phyloP scores from a whole-genome alignment of 768 basidiomycete genomes.

The Mycena floridula region DNA sequence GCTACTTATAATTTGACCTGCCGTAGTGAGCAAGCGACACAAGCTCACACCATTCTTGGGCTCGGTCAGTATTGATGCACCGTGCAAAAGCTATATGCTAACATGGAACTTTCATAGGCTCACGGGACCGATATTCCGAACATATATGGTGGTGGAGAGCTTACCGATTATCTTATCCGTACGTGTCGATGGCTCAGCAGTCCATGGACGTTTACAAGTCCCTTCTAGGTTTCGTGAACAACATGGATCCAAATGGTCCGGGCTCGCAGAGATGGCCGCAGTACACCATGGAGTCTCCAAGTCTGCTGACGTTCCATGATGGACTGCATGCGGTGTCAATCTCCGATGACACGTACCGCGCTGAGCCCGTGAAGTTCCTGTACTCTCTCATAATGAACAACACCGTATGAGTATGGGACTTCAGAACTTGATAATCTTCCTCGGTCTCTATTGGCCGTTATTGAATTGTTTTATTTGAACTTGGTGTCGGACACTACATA shows the following conservation, averaged over 20 bases:
- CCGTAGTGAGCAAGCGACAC: slow-evolving; percentile 20
- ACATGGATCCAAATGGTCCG: slow-evolving; percentile 5
- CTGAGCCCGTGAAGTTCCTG: too few relatives aligned
- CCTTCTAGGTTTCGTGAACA: slow-evolving; percentile 15
- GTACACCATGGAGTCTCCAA: slow-evolving; percentile 17
- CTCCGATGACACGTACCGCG: slow-evolving; percentile 18
- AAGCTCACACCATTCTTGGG: slow-evolving; percentile 21
- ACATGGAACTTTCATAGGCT: slow-evolving; percentile 7
- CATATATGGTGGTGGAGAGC: slow-evolving; percentile 16
- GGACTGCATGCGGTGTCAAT: slow-evolving; percentile 9
- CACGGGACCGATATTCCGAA: slow-evolving; percentile 20
- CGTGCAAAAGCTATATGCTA: too few relatives aligned
- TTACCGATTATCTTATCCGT: slow-evolving; percentile 23
- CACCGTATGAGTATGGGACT: too few relatives aligned
- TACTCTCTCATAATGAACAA: too few relatives aligned
- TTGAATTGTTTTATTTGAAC: too few relatives aligned
- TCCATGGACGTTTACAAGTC: too few relatives aligned
- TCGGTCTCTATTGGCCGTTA: too few relatives aligned
- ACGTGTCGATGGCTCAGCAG: too few relatives aligned
- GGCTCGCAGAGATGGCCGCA: slow-evolving; percentile 19
- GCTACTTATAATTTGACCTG: neutral
- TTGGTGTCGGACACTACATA: too few relatives aligned
- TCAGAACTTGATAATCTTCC: too few relatives aligned
- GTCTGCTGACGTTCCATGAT: slow-evolving; percentile 18
- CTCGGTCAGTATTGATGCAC: slow-evolving; percentile 13